Evolutionary conservation across 345 rosid species (phyloP), one percentile per base, ranked within the genome.

Genomic region (Eutrema heterophyllum): DNA sequence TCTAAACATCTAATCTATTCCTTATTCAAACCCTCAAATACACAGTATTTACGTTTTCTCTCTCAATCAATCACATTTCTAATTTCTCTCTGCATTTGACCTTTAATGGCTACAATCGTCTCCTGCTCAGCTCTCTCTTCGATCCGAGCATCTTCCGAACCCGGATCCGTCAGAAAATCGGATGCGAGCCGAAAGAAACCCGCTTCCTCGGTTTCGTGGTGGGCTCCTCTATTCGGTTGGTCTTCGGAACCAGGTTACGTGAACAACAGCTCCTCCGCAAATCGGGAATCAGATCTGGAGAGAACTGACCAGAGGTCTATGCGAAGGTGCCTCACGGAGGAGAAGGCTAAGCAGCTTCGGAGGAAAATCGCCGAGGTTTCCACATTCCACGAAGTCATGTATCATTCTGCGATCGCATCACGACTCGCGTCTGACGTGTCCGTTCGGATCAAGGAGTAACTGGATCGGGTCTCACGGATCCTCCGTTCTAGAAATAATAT

Each of bases 341-440:
- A 87, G 84, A 87, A 89, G 65, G 96, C 92, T 21, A 84, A 64
- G 71, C 85, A 81, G 72, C 87, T 89, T 2, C 67, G 92, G 33
- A 77, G 51, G 86, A 83, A 84, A 83, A 83, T 81, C 14, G 62
- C 62, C 48, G 88, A 83, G 73, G 77, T 69, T 7, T 71, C 76
- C 39, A 48, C 95, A 45, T 87, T 87, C 65, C 92, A 89, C 76
- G 92, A 87, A 46, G 64, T 81, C 45, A 89, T 87, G 96, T 89
- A 86, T 73, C 96, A 89, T 78, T 89, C 92, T 2, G 86, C 89
- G 26, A 86, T 89, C 62, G 96, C 92, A 0, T 81, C 96, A 10
- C 82, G 92, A 6, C 85, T 89, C 40, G 96, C 90, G 12, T 84
- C 84, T n/a, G 89, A 89, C 35, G 38, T 77, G 30, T 73, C 85